Base-by-base conservation (phyloP, 108 stramenopile species). In the Schizochytrium sp. region DNA sequence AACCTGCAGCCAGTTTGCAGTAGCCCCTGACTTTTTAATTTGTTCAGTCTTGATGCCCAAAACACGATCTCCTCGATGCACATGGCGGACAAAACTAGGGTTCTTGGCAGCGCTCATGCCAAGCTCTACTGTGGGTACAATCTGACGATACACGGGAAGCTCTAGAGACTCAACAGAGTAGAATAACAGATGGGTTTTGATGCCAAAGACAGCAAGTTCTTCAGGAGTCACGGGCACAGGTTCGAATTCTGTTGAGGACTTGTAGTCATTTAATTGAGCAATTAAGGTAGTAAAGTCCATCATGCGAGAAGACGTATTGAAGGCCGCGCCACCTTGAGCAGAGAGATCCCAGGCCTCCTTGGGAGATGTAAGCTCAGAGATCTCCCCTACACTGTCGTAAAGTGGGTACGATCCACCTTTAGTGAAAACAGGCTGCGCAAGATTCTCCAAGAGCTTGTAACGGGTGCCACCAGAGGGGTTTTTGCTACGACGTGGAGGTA, bases 21-120 rank as follows among this genome's bases (percentile, higher is more conserved):
- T 83, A 38, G 10, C 0, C 19, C 59, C 59, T 60, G 59, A 17
- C 50, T 69, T 69, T 69, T 69, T 69, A 15, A 69, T 15, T 44
- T 28, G 12, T 15, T 69, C 64, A 8, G 64, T 69, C 12, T 69
- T 38, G 42, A 69, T 10, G 19, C 64, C 76, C 8, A 83, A 53
- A 10, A 83, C 76, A n/a, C 55, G n/a, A 40, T 83, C 50, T n/a
- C 76, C 76, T 17, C 76, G 47, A 38, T 83, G 76, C 15, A 83
- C 76, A n/a, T 55, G 28, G 76, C 76, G 76, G 5, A 69, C 64
- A 15, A 69, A 69, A 38, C 44, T 44, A 7, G 64, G 64, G 10
- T 69, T 38, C 64, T 1, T 44, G 19, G 64, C 28, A 8, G 64
- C 64, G 8, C 42, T 1, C 5, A 44, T 44, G 12, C 64, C 64